Conservation (phyloP, 2,329 filamentous ascomycete species). For the Aspergillus caelatus region DNA sequence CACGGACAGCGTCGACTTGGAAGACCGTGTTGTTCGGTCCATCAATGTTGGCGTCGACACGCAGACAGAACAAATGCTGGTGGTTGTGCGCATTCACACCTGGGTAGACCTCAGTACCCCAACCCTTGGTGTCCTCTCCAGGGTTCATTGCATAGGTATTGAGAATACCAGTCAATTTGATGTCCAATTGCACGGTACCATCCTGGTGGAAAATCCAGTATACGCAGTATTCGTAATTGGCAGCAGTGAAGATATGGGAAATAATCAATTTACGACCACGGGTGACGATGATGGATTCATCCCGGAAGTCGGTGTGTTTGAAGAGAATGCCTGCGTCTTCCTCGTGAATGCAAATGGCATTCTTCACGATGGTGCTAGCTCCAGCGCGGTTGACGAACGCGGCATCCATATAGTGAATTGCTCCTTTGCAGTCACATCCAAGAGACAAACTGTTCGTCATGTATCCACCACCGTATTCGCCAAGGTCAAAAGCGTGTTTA, state of each 20-base stretch:
- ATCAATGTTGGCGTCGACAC: conserved; percentile 84
- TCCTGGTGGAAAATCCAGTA: conserved; percentile 94
- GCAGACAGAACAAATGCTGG: conserved; percentile 91
- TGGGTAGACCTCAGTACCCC: conserved; percentile 90
- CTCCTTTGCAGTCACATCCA: conserved; percentile 50
- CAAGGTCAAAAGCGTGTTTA: conserved; percentile 52
- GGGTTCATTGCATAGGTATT: conserved; percentile 86
- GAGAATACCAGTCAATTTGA: conserved; percentile 87
- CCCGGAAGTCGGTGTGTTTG: conserved; percentile 93
- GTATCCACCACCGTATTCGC: conserved; percentile 52
- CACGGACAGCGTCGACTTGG: conserved; percentile 74
- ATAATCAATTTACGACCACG: conserved; percentile 83
- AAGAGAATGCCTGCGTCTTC: conserved; percentile 90
- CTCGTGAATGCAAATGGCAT: conserved; percentile 93
- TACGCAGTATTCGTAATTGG: conserved; percentile 90
- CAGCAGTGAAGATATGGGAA: conserved; percentile 90
- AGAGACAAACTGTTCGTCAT: conserved; percentile 53
- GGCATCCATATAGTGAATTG: conserved; percentile 89
- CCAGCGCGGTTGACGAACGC: conserved; percentile 79
- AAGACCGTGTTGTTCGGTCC: conserved; percentile 83
- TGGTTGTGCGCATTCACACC: conserved; percentile 95
- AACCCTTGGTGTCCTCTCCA: conserved; percentile 79
- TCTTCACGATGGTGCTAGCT: conserved; percentile 79
- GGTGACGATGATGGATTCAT: conserved; percentile 83
- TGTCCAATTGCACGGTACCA: conserved; percentile 87